Evolutionary conservation across 31 red algal genomes (phyloP).

Genomic region (Odonthalia washingtoniensis): DNA sequence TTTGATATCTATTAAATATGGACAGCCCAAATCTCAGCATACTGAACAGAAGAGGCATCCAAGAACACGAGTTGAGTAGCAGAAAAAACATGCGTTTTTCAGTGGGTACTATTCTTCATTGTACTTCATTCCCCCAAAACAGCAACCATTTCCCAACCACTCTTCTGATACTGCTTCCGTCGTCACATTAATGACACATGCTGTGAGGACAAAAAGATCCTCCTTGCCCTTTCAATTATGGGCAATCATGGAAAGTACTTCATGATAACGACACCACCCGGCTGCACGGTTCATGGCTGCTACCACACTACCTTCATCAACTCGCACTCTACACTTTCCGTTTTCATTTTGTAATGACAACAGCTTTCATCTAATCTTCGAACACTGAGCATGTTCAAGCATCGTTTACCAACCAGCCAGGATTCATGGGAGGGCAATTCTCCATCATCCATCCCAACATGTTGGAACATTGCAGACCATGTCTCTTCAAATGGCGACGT

Average conservation of each 20-base stretch:
- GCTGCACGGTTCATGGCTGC: background rate
- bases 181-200: background rate
- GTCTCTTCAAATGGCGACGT: background rate
- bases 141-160: constrained; percentile 8
- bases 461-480: background rate
- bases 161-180: background rate
- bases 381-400: no score
- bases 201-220: background rate
- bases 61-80: no score
- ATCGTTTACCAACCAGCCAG: no score
- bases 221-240: background rate
- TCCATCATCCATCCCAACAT: background rate
- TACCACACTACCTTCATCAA: background rate
- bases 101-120: constrained; percentile 35
- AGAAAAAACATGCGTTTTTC: background rate
- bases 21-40: no score
- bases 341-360: background rate
- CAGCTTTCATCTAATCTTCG: background rate
- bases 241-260: background rate
- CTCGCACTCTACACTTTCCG: background rate
- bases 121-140: constrained; percentile 18
- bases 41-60: no score
- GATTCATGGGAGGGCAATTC: no score
- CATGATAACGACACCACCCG: background rate
- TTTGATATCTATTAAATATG: no score